Base-by-base conservation (phyloP, 2,329 filamentous ascomycete genomes). In the Cladobotryum mycophilum region DNA sequence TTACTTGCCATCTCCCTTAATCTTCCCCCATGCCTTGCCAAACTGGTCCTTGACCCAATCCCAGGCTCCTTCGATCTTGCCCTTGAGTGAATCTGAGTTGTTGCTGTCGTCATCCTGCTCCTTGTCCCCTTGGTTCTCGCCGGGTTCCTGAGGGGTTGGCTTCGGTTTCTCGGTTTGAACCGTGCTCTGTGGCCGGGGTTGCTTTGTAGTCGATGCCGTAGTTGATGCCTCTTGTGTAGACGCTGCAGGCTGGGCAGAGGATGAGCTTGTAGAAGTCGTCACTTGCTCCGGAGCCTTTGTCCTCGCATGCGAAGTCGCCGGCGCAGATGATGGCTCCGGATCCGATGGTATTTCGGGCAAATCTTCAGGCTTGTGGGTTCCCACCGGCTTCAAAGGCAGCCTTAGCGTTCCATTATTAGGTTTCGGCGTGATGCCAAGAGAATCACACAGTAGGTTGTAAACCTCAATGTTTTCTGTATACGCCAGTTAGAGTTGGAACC, bases 391-490 rank as follows among this genome's bases (percentile, higher is more conserved):
- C 20, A 92, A 70, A 0, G 88, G 88, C 12, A 92, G 76, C 11
- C 84, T 77, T 5, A 96, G 71, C 0, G 90, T 96, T 45, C 92
- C 92, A 63, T 97, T 97, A 65, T 96, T 96, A 1, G 88, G 81
- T 48, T 77, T 76, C 0, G 90, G 88, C 3, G 64, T 67, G 51
- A 97, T 72, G 12, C 85, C 84, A 22, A 97, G 70, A 0, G 88
- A 91, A 68, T 96, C 91, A 65, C 92, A 96, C 41, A 97, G 70
- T 55, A 97, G 88, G 62, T 96, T 96, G 71, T 97, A 97, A 8
- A 97, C 87, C 61, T 96, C 88, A 53, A 82, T 91, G 57, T 97
- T 97, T 80, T 96, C 88, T 92, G 59, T 5, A 5, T 5, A 3
- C 56, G 63, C 69, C 64, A 69, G 56, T 42, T 15, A 53, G 34